phyloP scores from a whole-genome alignment of 2,329 filamentous ascomycete species.

The Cladobotryum protrusum region DNA sequence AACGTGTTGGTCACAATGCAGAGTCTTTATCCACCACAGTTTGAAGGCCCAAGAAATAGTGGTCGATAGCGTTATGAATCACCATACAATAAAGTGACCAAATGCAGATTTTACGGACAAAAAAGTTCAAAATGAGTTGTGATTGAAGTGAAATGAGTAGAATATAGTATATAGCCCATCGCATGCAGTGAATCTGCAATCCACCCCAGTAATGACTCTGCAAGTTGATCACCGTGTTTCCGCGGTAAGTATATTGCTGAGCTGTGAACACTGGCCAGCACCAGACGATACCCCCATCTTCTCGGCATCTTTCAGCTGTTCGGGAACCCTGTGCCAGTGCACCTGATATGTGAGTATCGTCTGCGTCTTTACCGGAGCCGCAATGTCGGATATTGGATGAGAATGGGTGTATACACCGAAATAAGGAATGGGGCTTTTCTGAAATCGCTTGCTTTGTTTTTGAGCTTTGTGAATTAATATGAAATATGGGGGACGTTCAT shows the following conservation, averaged over 20 bases:
- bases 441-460: neutral
- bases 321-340: conserved; percentile 1
- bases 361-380: neutral
- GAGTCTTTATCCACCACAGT: too few species aligned
- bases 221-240: neutral
- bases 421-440: too few species aligned
- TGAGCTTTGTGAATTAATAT: too few species aligned
- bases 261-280: neutral
- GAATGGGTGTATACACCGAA: neutral
- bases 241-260: neutral
- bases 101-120: too few species aligned
- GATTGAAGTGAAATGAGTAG: too few species aligned
- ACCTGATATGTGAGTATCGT: neutral
- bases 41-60: too few species aligned
- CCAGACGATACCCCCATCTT: neutral
- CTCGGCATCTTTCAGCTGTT: conserved; percentile 5
- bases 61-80: too few species aligned
- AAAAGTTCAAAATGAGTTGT: too few species aligned
- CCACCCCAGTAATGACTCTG: neutral
- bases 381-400: neutral
- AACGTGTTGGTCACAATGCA: too few species aligned
- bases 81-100: too few species aligned
- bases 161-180: too few species aligned
- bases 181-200: neutral
- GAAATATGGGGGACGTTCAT: neutral